Evolutionary conservation across 1,284 basidiomycete genomes (phyloP).

Genomic region (Cerioporus squamosus): DNA sequence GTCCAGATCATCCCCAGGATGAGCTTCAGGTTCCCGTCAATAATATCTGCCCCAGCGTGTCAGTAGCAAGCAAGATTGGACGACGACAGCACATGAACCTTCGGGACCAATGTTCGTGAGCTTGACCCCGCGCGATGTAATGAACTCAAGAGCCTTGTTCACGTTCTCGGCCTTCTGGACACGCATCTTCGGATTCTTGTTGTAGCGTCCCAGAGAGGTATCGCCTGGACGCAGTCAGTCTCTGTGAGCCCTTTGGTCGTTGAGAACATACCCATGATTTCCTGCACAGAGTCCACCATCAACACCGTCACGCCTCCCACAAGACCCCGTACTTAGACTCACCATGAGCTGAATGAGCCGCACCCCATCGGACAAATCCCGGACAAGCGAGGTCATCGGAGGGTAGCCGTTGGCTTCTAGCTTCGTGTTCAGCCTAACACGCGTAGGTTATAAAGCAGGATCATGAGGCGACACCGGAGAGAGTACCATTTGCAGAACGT

Average conservation of each 20-base stretch:
- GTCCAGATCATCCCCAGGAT: slow-evolving; percentile 99
- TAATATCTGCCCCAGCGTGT: slow-evolving; percentile 72
- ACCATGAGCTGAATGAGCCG: slow-evolving; percentile 93
- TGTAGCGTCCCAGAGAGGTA: slow-evolving; percentile 89
- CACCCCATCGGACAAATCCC: slow-evolving; percentile 94
- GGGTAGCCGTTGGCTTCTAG: slow-evolving; percentile 85
- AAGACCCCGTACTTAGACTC: slow-evolving; percentile 36
- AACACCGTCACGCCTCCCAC: neutral
- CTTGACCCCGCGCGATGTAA: slow-evolving; percentile 92
- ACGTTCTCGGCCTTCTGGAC: slow-evolving; percentile 99
- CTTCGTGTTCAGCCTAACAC: slow-evolving; percentile 90
- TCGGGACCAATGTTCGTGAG: slow-evolving; percentile 97
- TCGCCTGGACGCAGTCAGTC: slow-evolving; percentile 60
- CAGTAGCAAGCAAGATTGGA: neutral
- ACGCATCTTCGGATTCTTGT: slow-evolving; percentile 87
- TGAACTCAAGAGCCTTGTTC: slow-evolving; percentile 95
- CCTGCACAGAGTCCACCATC: slow-evolving; percentile 47
- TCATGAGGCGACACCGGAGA: neutral
- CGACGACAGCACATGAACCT: slow-evolving; percentile 48
- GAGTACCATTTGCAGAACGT: slow-evolving; percentile 90
- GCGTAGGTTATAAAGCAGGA: neutral
- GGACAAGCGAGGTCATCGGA: slow-evolving; percentile 89
- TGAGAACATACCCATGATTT: slow-evolving; percentile 81
- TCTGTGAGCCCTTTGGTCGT: neutral
- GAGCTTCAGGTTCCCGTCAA: slow-evolving; percentile 96